A percentile compares a stretch with the other conserved stretches of the same genome.
Evolutionary conservation across 768 basidiomycete genomes (phyloP).

Genomic region (Amanita phalloides): DNA sequence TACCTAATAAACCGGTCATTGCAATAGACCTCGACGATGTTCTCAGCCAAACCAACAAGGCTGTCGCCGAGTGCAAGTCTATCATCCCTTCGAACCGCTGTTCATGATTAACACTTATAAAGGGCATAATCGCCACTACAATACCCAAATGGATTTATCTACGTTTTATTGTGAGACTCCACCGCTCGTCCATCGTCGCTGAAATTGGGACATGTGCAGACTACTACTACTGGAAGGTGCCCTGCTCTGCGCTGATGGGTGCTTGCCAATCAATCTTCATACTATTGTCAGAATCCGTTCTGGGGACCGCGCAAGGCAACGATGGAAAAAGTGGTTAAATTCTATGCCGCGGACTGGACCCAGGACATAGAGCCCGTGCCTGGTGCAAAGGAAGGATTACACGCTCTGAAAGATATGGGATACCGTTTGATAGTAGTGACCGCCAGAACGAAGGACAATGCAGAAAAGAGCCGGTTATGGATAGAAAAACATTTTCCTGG

Average conservation of each 20-base stretch:
- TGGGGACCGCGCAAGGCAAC: constrained; percentile 58
- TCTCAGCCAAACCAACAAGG: constrained; percentile 48
- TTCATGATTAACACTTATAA: neutral
- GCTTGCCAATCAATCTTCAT: neutral
- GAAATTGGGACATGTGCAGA: constrained; percentile 24
- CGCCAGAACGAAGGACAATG: constrained; percentile 46
- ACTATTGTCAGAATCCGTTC: constrained; percentile 30
- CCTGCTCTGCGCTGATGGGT: neutral
- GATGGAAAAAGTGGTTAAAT: constrained; percentile 43
- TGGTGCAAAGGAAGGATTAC: constrained; percentile 50
- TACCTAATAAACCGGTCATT: constrained; percentile 29
- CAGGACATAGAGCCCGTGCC: constrained; percentile 39
- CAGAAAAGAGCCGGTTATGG: constrained; percentile 59
- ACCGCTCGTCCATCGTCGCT: neutral
- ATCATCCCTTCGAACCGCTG: neutral
- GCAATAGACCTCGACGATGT: constrained; percentile 66
- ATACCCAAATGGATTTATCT: constrained; percentile 43
- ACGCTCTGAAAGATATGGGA: constrained; percentile 48
- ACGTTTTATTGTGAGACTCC: constrained; percentile 47
- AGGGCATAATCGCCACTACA: constrained; percentile 62
- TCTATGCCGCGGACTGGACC: constrained; percentile 44
- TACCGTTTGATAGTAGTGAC: constrained; percentile 68
- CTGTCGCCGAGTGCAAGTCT: constrained; percentile 44
- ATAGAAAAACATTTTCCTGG: constrained; percentile 55
- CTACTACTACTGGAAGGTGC: constrained; percentile 71